Base-by-base conservation (phyloP, 2,329 filamentous ascomycete genomes). In the Xylaria sp. region DNA sequence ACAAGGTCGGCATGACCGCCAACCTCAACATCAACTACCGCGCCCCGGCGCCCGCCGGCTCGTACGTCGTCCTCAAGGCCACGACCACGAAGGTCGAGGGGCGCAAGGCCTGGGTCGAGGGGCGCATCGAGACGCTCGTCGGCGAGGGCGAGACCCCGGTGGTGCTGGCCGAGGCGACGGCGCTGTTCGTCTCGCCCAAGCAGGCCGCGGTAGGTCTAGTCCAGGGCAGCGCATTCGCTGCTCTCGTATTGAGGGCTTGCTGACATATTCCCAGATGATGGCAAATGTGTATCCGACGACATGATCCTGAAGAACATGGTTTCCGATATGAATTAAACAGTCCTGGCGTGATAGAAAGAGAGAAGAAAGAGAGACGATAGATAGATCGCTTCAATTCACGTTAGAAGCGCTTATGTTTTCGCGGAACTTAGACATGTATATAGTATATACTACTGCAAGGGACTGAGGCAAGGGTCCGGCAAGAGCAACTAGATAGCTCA, bases 41-140 rank as follows among this genome's bases (percentile, higher is more conserved):
- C 64, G 85, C 85, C 57, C 94, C 94, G 4, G 88, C 89, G 41
- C 85, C 83, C 64, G 91, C 92, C 5, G 83, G 85, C 19, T 83
- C 83, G 56, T 94, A 89, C 68, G 77, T 95, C 24, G 90, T 96
- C 40, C 75, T 99, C 54, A 81, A 83, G 57, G 92, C 91, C 3
- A 83, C 85, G 69, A 96, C 92, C 18, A 87, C 84, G 8, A 92
- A 89, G 76, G 89, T 93, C 1, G 92, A 97, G 69, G 93, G 94
- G 1, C 82, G 94, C 58, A 97, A 97, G 77, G 93, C 92, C 11
- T 97, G 91, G 91, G 91, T 97, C 1, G 88, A 90, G 74, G 94
- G 91, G 1, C 83, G 85, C 63, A 87, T 97, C 65, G 92, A 96
- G 80, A 87, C 90, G 50, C 74, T 97, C 56, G 83, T 79, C 21